Evolutionary conservation across 495 filamentous ascomycete species (phyloP), one percentile per base, ranked within the genome.

Genomic region (Filosporella fistucella): DNA sequence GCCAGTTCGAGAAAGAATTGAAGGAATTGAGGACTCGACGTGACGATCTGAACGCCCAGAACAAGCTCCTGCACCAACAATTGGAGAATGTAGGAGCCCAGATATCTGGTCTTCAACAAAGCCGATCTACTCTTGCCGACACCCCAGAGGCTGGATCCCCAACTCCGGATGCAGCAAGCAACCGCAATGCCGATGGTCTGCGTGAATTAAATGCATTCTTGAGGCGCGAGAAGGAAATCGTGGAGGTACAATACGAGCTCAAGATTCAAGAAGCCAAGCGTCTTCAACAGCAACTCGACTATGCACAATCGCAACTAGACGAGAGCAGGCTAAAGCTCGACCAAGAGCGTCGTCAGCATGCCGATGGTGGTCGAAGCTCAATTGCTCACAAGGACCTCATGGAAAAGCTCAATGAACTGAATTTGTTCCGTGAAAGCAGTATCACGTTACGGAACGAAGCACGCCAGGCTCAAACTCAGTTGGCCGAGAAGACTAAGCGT

Each of bases 221-320:
- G 43, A 82, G 94, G n/a, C 81, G 87, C 35, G 94, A 97, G 68
- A 97, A 96, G 68, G 91, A 97, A 57, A 97, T 99, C 55, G 81
- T 96, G 3, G 91, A 97, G 48, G 88, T 96, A 6, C 91, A 97
- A 58, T 88, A 88, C 49, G 89, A 96, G 52, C 75, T 96, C 25
- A 88, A 88, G 38, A 69, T 83, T 0, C 86, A 95, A 59, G 93
- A 96, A 59, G 72, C 77, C 42, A 94, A 89, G 63, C 78, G 94
- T 22, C 67, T 96, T 4, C 85, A 90, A 51, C 89, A 96, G 46
- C 89, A 97, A 54, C 73, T 96, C 16, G 85, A 95, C 42, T 87
- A 96, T 66, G 74, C 84, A 12, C 88, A 88, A 52, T 77, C 79
- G 17, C 85, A 95, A 59, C 81, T 96, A 3, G 91, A 99, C 54